phyloP scores from a whole-genome alignment of 2,329 filamentous ascomycete genomes.

The Ascochyta pisi region DNA sequence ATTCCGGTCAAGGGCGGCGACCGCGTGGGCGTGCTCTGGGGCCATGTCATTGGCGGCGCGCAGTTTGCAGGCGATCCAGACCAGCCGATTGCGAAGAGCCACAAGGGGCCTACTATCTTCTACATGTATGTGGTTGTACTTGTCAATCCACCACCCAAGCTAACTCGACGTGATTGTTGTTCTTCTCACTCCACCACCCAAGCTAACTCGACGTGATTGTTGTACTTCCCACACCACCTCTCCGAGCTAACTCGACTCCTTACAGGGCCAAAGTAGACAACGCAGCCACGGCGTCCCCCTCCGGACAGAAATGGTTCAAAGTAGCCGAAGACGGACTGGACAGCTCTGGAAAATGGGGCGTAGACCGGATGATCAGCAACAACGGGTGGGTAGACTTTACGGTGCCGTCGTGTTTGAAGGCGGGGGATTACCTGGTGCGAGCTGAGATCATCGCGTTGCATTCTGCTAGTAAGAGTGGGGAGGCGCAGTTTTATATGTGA shows the following conservation, averaged over 20 bases:
- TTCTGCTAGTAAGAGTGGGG: conserved; percentile 38
- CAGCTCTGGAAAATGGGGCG: conserved; percentile 54
- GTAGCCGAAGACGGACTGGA: conserved; percentile 52
- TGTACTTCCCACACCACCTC: too few species aligned
- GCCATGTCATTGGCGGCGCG: conserved; percentile 62
- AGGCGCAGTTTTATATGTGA: conserved; percentile 54
- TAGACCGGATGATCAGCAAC: conserved; percentile 57
- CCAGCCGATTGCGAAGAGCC: conserved; percentile 57
- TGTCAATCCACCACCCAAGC: too few species aligned
- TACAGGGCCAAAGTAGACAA: conserved; percentile 50
- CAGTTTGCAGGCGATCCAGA: conserved; percentile 56
- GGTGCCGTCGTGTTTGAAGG: conserved; percentile 45
- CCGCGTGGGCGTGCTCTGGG: conserved; percentile 60
- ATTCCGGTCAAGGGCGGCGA: conserved; percentile 61
- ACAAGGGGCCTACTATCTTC: conserved; percentile 54
- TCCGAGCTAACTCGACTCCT: too few species aligned
- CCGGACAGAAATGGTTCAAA: conserved; percentile 53
- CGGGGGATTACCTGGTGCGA: conserved; percentile 52
- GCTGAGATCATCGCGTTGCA: conserved; percentile 56
- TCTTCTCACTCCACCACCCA: too few species aligned
- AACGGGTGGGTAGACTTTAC: conserved; percentile 55
- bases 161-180: too few species aligned
- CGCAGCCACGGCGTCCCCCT: conserved; percentile 46
- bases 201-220: too few species aligned
- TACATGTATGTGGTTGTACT: conserved; percentile 38